phyloP scores from a whole-genome alignment of 2,329 filamentous ascomycete genomes.

The Colletotrichum sp. region DNA sequence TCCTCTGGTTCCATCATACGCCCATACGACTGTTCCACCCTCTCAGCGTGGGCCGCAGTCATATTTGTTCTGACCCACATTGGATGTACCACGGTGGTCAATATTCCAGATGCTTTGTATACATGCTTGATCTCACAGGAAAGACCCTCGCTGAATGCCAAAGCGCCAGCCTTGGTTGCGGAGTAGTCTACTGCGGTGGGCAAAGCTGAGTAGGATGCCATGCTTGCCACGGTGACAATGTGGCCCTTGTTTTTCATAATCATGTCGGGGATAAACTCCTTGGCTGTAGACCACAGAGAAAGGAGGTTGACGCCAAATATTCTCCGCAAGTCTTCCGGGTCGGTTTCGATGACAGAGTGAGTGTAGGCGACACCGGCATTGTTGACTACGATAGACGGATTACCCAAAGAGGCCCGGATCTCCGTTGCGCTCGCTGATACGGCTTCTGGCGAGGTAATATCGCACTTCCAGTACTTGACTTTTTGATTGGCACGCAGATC shows the following conservation, averaged over 20 bases:
- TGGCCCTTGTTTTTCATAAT: conserved; percentile 53
- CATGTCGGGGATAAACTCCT: conserved; percentile 53
- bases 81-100: conserved; percentile 36
- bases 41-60: conserved; percentile 23
- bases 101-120: conserved; percentile 39
- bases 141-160: conserved; percentile 57
- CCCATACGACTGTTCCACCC: conserved; percentile 30
- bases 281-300: conserved; percentile 48
- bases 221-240: conserved; percentile 55
- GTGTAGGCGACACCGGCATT: conserved; percentile 65
- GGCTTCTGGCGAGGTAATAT: conserved; percentile 38
- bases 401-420: conserved; percentile 34
- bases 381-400: conserved; percentile 74
- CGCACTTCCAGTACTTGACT: not conserved
- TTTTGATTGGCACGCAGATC: not conserved
- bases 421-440: conserved; percentile 46
- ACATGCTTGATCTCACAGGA: conserved; percentile 38
- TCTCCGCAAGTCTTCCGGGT: conserved; percentile 40
- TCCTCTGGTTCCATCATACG: conserved; percentile 39
- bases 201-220: conserved; percentile 51
- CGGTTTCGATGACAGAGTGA: conserved; percentile 41
- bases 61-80: conserved; percentile 29
- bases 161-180: conserved; percentile 53
- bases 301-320: conserved; percentile 55
- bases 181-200: conserved; percentile 56